phyloP scores from a whole-genome alignment of 305 asterid species.

The Plantago coronopus region DNA sequence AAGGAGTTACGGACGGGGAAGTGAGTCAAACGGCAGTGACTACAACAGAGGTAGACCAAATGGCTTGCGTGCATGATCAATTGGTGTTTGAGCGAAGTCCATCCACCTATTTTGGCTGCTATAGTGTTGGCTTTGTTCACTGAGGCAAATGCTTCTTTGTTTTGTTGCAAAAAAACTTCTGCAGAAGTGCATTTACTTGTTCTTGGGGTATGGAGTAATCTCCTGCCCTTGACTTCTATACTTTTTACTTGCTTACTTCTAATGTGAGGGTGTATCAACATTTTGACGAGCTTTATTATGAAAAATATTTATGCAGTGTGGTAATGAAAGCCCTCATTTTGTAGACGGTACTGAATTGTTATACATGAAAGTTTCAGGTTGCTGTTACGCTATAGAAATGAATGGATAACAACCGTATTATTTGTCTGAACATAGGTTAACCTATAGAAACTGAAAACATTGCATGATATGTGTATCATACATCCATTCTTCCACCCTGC shows the following conservation, averaged over 20 bases:
- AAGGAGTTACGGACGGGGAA: conserved; percentile 44
- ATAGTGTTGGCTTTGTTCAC: conserved; percentile 20
- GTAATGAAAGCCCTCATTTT: not conserved
- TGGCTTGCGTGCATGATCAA: conserved; percentile 36
- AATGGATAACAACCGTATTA: not conserved
- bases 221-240: not conserved
- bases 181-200: not conserved
- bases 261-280: not conserved
- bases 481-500: not conserved
- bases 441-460: not conserved
- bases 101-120: conserved; percentile 20
- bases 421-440: not conserved
- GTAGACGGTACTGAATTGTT: not conserved
- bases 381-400: not conserved
- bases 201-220: not conserved
- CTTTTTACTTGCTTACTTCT: not conserved
- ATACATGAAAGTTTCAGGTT: not conserved
- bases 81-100: conserved; percentile 18
- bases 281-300: conserved; percentile 4
- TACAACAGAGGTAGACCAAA: conserved; percentile 29
- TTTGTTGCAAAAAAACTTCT: conserved; percentile 10
- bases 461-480: not conserved
- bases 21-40: conserved; percentile 26
- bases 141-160: conserved; percentile 34
- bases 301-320: not conserved